Percentiles rank a stretch among this genome's conserved stretches.
phyloP scores from a whole-genome alignment of 2,329 filamentous ascomycete species.

The Raffaelea ambrosiae region DNA sequence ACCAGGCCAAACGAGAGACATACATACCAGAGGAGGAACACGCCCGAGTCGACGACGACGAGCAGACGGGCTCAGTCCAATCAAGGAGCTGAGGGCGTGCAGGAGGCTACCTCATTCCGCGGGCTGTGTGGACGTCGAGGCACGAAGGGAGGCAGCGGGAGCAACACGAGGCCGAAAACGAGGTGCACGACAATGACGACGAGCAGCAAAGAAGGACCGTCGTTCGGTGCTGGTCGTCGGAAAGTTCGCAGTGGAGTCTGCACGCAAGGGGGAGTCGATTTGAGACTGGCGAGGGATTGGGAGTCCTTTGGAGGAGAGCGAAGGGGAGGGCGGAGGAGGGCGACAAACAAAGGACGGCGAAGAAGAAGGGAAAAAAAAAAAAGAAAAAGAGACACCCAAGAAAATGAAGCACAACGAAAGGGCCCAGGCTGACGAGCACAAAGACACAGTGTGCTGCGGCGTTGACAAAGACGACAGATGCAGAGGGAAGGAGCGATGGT shows the following conservation, averaged over 20 bases:
- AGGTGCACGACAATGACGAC: neutral
- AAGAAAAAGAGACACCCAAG: neutral
- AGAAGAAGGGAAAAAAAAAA: neutral
- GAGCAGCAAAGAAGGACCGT: too few relatives aligned
- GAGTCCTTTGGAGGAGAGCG: neutral
- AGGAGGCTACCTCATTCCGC: constrained; percentile 51
- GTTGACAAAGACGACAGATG: neutral
- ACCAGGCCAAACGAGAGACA: too few relatives aligned
- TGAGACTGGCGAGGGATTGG: neutral
- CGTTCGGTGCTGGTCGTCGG: too few relatives aligned
- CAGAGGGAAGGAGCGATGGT: neutral
- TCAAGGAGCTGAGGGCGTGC: constrained; percentile 50
- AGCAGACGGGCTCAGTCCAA: constrained; percentile 36
- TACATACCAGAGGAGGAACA: too few relatives aligned
- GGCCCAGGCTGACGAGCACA: too few relatives aligned
- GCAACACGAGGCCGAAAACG: neutral
- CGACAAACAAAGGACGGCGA: neutral
- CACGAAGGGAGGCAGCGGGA: neutral
- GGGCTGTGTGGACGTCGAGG: neutral
- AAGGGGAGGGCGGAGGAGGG: too few relatives aligned
- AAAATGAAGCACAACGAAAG: neutral
- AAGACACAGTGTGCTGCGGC: neutral
- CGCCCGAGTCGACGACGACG: too few relatives aligned
- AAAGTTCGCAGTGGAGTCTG: neutral
- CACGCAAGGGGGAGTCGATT: neutral